These are phyloP conservation scores for Salix koriyanagi DNA, from an alignment of 345 rosid species.

Conservation along the genomic window DNA sequence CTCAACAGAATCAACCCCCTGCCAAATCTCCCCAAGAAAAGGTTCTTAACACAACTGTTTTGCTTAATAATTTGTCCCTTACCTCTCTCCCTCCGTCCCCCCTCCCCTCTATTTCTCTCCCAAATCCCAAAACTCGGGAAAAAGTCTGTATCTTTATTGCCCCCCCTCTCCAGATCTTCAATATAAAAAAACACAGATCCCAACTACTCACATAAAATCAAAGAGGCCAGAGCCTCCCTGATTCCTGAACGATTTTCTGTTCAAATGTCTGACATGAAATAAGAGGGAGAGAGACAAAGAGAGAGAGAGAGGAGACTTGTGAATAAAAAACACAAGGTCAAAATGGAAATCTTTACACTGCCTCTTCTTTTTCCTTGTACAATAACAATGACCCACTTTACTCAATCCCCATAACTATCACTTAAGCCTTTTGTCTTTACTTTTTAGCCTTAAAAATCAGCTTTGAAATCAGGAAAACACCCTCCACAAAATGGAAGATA, in stretches of 20 bases:
- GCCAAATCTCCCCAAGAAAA: constrained; percentile 64
- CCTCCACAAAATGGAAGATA: constrained; percentile 16
- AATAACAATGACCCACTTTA: constrained; percentile 23
- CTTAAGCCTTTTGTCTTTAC: constrained; percentile 12
- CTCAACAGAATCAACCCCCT: constrained; percentile 51
- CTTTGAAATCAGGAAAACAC: constrained; percentile 15
- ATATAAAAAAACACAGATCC: constrained; percentile 44
- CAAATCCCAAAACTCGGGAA: constrained; percentile 40
- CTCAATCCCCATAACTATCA: constrained; percentile 41
- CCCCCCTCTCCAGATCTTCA: constrained; percentile 33
- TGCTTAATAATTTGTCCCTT: constrained; percentile 13
- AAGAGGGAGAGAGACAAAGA: constrained; percentile 17
- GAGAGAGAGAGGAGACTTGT: constrained; percentile 3
- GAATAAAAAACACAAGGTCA: constrained; percentile 14
- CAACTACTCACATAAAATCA: constrained; percentile 43
- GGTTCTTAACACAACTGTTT: constrained; percentile 42
- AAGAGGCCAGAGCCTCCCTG: constrained; percentile 24
- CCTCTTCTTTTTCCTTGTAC: background rate
- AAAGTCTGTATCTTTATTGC: constrained; percentile 32
- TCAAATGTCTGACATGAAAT: constrained; percentile 31
- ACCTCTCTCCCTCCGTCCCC: background rate
- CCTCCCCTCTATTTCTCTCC: background rate
- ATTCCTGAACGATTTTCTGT: constrained; percentile 41
- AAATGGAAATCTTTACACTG: constrained; percentile 39
- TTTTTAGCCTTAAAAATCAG: constrained; percentile 12